These are phyloP conservation scores for Trifolium subterraneum DNA, from an alignment of 306 rosid species.

Conservation along the genomic window DNA sequence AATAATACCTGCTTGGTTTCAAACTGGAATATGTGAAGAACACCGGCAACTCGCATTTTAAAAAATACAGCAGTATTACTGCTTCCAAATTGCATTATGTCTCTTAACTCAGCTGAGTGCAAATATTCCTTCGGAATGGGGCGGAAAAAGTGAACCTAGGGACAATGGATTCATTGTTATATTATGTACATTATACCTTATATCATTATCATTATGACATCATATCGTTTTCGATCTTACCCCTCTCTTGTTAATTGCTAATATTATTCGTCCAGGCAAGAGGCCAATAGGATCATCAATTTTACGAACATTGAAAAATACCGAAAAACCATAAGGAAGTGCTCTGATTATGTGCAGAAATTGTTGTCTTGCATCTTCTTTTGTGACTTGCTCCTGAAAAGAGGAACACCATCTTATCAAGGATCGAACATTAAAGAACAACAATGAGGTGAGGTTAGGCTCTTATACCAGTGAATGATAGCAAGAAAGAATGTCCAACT, in stretches of 20 bases:
- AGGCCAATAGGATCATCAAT: conserved; percentile 98
- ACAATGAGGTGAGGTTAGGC: background rate
- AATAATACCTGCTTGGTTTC: conserved; percentile 87
- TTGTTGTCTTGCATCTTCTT: conserved; percentile 94
- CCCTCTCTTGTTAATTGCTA: conserved; percentile 97
- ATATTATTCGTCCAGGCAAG: conserved; percentile 85
- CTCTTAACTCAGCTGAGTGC: conserved; percentile 95
- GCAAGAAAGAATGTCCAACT: conserved; percentile 88
- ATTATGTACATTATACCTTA: background rate
- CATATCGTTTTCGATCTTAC: conserved; percentile 49
- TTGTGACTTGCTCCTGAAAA: conserved; percentile 74
- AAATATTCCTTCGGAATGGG: conserved; percentile 95
- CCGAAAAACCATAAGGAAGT: conserved; percentile 92
- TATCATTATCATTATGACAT: background rate
- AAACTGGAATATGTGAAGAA: conserved; percentile 92
- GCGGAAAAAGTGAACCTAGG: conserved; percentile 90
- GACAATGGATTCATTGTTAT: conserved; percentile 23
- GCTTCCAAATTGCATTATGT: conserved; percentile 97
- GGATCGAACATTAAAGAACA: conserved; percentile 24
- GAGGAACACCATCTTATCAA: conserved; percentile 15
- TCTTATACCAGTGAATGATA: conserved; percentile 73
- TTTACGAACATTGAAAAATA: conserved; percentile 88
- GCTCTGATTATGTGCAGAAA: conserved; percentile 81
- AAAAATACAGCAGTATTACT: conserved; percentile 97
- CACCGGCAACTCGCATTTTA: conserved; percentile 98